Base-by-base conservation (phyloP, 805 yeast species). In the Pichia sporocuriosa region DNA sequence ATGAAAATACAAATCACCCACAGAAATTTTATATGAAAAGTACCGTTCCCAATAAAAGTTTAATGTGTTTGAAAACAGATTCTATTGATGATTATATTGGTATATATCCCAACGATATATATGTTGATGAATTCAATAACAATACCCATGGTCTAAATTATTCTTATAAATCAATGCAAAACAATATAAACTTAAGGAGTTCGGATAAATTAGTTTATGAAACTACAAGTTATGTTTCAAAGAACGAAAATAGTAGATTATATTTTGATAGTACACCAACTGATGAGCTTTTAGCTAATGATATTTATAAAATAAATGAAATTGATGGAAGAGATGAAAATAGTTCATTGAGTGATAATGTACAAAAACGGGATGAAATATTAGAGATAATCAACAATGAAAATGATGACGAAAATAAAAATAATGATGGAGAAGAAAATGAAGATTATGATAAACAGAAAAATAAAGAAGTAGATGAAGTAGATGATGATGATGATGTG, bases 51-150 rank as follows among this genome's bases (percentile, higher is more conserved):
- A 19, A 24, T 11, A 19, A 20, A n/a, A 19, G 27, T n/a, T 1
- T 26, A 12, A 16, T 35, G 26, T 25, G 21, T 10, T 27, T 32
- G n/a, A 29, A 24, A 3, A 37, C 41, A 6, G 41, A 42, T 37
- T 21, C 41, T 13, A 22, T 42, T 11, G 41, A 42, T 17, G 38
- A 42, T 19, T 42, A 23, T 22, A 31, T 41, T 8, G 25, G 32
- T 32, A 32, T 32, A 11, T 42, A 27, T 8, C 30, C 35, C 4
- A 17, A 27, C 6, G 31, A 32, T 24, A n/a, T n/a, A n/a, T n/a
- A n/a, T n/a, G n/a, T n/a, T n/a, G n/a, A n/a, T n/a, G n/a, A n/a
- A n/a, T n/a, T n/a, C n/a, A n/a, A n/a, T n/a, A n/a, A n/a, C n/a
- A n/a, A n/a, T n/a, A n/a, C n/a, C n/a, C n/a, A n/a, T n/a, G n/a